Evolutionary conservation across 371 early-diverging fungal species (phyloP).

Genomic region (Dinochytrium kinnereticum): DNA sequence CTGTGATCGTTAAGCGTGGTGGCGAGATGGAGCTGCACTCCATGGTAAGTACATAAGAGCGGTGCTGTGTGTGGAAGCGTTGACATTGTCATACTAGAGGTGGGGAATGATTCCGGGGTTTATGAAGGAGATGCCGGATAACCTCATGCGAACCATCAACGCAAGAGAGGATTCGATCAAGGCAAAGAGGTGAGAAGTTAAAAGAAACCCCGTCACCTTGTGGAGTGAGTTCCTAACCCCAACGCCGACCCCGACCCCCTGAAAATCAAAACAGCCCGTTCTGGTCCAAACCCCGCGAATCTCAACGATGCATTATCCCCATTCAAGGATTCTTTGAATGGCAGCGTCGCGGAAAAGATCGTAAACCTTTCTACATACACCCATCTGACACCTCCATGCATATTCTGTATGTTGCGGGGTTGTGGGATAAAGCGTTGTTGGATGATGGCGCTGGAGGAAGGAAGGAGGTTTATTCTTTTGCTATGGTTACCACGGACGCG

Average conservation of each 20-base stretch:
- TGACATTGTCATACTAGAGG: conserved; percentile 40
- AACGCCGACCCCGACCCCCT: no score
- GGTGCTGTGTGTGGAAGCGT: background rate
- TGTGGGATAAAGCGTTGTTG: conserved; percentile 16
- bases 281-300: conserved; percentile 62
- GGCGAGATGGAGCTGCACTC: background rate
- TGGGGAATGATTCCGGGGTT: conserved; percentile 73
- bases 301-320: conserved; percentile 68
- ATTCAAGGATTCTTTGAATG: conserved; percentile 81
- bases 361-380: conserved; percentile 62
- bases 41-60: background rate
- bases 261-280: conserved; percentile 43
- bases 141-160: conserved; percentile 64
- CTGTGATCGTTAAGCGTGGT: background rate
- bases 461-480: conserved; percentile 22
- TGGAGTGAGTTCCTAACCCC: no score
- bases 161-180: conserved; percentile 70
- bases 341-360: conserved; percentile 61
- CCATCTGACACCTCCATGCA: background rate
- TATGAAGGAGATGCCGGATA: conserved; percentile 49
- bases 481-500: conserved; percentile 66
- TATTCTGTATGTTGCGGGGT: conserved; percentile 29
- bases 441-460: background rate
- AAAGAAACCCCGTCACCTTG: no score
- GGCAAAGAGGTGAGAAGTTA: conserved; percentile 23